phyloP scores from a whole-genome alignment of 1,139 yeast genomes.

The Suhomyces maxii region DNA sequence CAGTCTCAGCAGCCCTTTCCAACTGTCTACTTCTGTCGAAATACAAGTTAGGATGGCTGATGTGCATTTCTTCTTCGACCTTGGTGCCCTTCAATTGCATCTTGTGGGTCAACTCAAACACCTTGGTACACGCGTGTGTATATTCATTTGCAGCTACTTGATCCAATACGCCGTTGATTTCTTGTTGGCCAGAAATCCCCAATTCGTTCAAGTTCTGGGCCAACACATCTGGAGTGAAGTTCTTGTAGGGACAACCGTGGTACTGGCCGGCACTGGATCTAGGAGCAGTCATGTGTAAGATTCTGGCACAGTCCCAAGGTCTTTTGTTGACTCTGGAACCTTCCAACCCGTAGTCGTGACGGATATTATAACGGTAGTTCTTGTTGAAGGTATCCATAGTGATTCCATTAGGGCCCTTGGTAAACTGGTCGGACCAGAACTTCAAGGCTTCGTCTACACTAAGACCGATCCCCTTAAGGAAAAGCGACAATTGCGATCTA shows the following conservation, averaged over 20 bases:
- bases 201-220: constrained; percentile 55
- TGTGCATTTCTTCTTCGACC: constrained; percentile 48
- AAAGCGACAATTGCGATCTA: constrained; percentile 81
- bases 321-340: constrained; percentile 84
- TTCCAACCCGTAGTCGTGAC: constrained; percentile 89
- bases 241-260: constrained; percentile 95
- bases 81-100: constrained; percentile 35
- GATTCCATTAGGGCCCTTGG: constrained; percentile 49
- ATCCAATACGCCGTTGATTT: constrained; percentile 62
- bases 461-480: constrained; percentile 86
- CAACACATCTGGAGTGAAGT: constrained; percentile 63
- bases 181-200: constrained; percentile 69
- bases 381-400: constrained; percentile 77
- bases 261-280: constrained; percentile 69
- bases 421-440: constrained; percentile 80
- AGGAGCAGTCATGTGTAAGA: constrained; percentile 58
- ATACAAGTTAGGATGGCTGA: constrained; percentile 85
- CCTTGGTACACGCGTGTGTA: constrained; percentile 87
- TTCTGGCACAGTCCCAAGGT: constrained; percentile 83
- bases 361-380: constrained; percentile 82
- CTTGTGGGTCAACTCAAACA: constrained; percentile 77
- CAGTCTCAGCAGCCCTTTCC: constrained; percentile 18
- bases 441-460: constrained; percentile 82
- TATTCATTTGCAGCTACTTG: constrained; percentile 66
- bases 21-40: constrained; percentile 70